Base-by-base conservation (phyloP, 1,284 basidiomycete genomes). In the Pseudozyma thailandica region DNA sequence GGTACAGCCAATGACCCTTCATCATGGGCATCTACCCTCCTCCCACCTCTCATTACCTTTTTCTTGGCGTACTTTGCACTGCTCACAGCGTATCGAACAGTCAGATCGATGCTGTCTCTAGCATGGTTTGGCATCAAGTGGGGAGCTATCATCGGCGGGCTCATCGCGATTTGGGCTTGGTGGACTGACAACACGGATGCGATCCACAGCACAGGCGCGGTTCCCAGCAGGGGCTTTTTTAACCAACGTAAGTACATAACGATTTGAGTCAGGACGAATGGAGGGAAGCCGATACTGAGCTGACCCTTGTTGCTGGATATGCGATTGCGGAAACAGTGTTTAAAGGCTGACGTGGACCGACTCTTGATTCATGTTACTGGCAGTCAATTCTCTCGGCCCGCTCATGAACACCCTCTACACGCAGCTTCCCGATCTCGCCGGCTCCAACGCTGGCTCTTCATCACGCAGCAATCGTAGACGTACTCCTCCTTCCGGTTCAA, bases 61-160 rank as follows among this genome's bases (percentile, higher is more conserved):
- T 66, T 74, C 39, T 46, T 73, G 43, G 71, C 71, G 41, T 78
- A 78, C 53, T 58, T 68, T 44, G 65, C 74, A 16, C 68, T 78
- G 27, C 31, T 78, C 6, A 64, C 72, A 30, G 75, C 71, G 21
- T 78, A 78, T 43, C 48, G 73, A 13, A 74, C 73, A 16, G 58
- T 72, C 16, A 48, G 74, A 13, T 62, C 50, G 23, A 71, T 72
- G 53, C 20, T 78, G 30, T 33, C 49, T 4, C 42, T 78, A 4
- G 71, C 62, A 5, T 74, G 71, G 72, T 78, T 59, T 33, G 71
- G 70, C 6, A 63, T 78, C 71, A 78, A 75, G 48, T 78, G 74
- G 71, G 75, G 75, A 15, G 70, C 69, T 18, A 69, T 78, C 39
- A 52, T 78, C 15, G 74, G 74, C 13, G 61, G 44, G 12, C 42